Evolutionary conservation across 2,329 filamentous ascomycete species (phyloP), one percentile per base, ranked within the genome.

Genomic region (Aspergillus intermedius): DNA sequence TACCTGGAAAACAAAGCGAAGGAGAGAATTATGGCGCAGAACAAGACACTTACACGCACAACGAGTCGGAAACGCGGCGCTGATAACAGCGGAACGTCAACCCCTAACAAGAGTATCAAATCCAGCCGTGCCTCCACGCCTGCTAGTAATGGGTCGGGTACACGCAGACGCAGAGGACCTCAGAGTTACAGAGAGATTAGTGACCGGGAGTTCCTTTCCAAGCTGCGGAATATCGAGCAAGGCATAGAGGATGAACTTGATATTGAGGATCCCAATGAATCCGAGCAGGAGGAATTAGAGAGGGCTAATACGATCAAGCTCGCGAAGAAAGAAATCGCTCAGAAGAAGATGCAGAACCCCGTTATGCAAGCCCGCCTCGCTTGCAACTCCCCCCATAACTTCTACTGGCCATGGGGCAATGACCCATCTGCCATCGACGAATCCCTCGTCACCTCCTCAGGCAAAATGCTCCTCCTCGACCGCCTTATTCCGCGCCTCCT

Each of bases 381-480:
- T 9, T 97, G 93, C 69, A 95, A 98, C 67, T 88, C 84, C 0
- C 93, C 93, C 0, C 91, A 96, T 69, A 95, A 96, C 63, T 97
- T 98, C 66, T 97, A 95, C 70, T 94, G 90, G 64, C 91, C 93
- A 0, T 97, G 91, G 80, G 76, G 80, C 5, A 77, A 80, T 13
- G 75, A 78, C 1, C 77, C 79, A 5, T 66, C 78, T 0, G 73
- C 79, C 0, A 73, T 89, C 0, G 90, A 97, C 60, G 87, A 94
- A 62, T 85, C 80, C 1, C 80, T 98, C 5, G 81, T 98, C 30
- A 91, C 86, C 0, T 82, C 88, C 0, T 95, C 90, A 0, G 93
- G 93, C 12, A 98, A 98, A 67, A 96, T 98, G 89, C 80, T 96
- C 2, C 79, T 98, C 0, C 80, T 98, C 0, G 93, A 98, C 64